phyloP scores from a whole-genome alignment of 495 filamentous ascomycete genomes.

The Wilcoxina mikolae region DNA sequence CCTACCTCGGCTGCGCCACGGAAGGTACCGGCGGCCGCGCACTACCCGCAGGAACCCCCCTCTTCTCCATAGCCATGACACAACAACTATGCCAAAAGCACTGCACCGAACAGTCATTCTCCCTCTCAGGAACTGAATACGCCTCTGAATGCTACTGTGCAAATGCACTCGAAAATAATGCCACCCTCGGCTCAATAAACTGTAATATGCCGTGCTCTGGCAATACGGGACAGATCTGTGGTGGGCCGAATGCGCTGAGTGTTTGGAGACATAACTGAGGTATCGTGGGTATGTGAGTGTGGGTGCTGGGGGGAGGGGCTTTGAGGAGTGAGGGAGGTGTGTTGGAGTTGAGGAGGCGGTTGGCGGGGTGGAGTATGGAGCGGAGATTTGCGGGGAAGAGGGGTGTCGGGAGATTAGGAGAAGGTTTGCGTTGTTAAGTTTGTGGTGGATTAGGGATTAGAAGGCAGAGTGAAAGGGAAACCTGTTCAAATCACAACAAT shows the following conservation, averaged over 20 bases:
- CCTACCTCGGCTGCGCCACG: slow-evolving; percentile 48
- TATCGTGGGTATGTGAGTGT: too few species aligned
- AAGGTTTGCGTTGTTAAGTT: too few species aligned
- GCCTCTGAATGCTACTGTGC: slow-evolving; percentile 57
- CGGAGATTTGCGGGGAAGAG: too few species aligned
- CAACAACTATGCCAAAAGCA: slow-evolving; percentile 39
- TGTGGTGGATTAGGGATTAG: too few species aligned
- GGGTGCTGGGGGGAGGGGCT: too few species aligned
- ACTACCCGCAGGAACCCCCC: slow-evolving; percentile 35
- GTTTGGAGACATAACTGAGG: too few species aligned
- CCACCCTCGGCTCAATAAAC: slow-evolving; percentile 10
- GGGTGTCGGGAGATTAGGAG: too few species aligned
- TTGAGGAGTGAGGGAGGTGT: too few species aligned
- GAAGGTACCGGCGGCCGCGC: slow-evolving; percentile 46
- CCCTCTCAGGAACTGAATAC: slow-evolving; percentile 52
- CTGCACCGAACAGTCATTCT: slow-evolving; percentile 29
- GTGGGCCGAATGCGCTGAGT: slow-evolving; percentile 7
- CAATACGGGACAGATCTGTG: slow-evolving; percentile 12
- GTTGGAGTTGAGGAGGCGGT: too few species aligned
- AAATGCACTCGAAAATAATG: slow-evolving; percentile 29
- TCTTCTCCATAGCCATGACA: slow-evolving; percentile 22
- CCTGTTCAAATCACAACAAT: too few species aligned
- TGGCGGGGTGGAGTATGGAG: too few species aligned
- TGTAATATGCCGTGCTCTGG: slow-evolving; percentile 20
- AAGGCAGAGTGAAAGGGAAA: too few species aligned